Percentiles rank a stretch among this genome's conserved stretches.
Conservation (phyloP, 2,329 filamentous ascomycete species). For the Botrytis hyacinthi region DNA sequence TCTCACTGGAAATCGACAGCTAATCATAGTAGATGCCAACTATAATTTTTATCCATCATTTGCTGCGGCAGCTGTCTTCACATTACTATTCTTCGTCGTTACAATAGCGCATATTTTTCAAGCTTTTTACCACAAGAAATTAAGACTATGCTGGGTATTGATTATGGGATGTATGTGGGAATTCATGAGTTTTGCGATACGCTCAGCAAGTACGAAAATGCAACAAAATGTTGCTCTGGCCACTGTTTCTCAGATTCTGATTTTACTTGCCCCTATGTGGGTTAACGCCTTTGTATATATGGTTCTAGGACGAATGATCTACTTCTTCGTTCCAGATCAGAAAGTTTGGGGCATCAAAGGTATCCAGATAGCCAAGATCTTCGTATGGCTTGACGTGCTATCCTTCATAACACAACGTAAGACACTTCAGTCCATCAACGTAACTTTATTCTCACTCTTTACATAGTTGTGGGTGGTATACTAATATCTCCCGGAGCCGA, state of each 20-base stretch:
- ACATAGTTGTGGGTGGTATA: not conserved
- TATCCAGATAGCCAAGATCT: conserved; percentile 44
- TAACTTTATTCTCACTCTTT: conserved; percentile 38
- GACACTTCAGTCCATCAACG: conserved; percentile 29
- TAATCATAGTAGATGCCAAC: conserved; percentile 30
- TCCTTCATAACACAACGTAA: conserved; percentile 40
- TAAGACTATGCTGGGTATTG: conserved; percentile 44
- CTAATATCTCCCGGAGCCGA: conserved; percentile 35
- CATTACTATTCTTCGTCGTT: conserved; percentile 40
- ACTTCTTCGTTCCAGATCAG: conserved; percentile 40
- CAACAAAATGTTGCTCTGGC: conserved; percentile 39
- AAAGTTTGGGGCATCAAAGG: conserved; percentile 39
- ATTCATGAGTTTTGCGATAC: conserved; percentile 42
- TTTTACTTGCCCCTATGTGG: conserved; percentile 44
- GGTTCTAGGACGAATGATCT: conserved; percentile 39
- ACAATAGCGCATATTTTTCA: conserved; percentile 39
- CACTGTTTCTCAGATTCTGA: conserved; percentile 42
- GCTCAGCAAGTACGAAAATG: conserved; percentile 41
- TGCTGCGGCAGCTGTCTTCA: conserved; percentile 40
- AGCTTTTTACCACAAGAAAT: conserved; percentile 41
- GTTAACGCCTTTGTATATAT: conserved; percentile 40
- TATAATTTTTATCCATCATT: conserved; percentile 43
- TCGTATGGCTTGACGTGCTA: conserved; percentile 49
- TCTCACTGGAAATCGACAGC: not conserved
- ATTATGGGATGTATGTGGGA: conserved; percentile 47